Percentiles rank a stretch among this genome's conserved stretches.
Conservation (phyloP, 192 early-diverging fungal genomes). For the Backusella tuberculispora region DNA sequence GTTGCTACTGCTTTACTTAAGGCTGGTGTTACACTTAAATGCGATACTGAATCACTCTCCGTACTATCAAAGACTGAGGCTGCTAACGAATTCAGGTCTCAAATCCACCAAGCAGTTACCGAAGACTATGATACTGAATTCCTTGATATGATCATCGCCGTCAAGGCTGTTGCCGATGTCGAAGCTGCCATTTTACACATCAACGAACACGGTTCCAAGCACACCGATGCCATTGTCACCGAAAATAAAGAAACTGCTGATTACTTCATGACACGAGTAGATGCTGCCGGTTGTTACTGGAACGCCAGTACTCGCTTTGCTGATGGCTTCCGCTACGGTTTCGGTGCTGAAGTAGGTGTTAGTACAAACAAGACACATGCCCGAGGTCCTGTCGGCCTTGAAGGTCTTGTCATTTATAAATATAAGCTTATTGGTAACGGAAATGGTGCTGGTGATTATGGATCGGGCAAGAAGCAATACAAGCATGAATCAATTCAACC, state of each 20-base stretch:
- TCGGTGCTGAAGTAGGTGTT: constrained; percentile 97
- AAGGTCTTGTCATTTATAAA: constrained; percentile 99
- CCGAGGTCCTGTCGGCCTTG: constrained; percentile 95
- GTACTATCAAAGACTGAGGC: constrained; percentile 30
- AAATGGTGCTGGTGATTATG: constrained; percentile 82
- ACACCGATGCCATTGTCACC: constrained; percentile 96
- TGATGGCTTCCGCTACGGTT: constrained; percentile 98
- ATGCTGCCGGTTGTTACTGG: constrained; percentile 98
- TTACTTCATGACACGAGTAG: constrained; percentile 88
- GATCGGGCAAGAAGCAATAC: constrained; percentile 73
- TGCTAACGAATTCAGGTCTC: constrained; percentile 24
- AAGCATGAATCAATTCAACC: constrained; percentile 67
- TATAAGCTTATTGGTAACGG: constrained; percentile 92
- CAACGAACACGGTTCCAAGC: constrained; percentile 91
- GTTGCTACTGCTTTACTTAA: constrained; percentile 64
- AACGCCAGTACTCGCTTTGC: constrained; percentile 96
- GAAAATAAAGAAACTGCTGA: constrained; percentile 72
- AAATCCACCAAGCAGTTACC: constrained; percentile 35
- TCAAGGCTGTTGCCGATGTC: constrained; percentile 74
- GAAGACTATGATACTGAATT: constrained; percentile 93
- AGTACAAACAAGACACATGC: constrained; percentile 99
- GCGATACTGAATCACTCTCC: constrained; percentile 57
- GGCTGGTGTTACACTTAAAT: constrained; percentile 63
- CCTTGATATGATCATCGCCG: constrained; percentile 83
- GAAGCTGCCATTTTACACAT: constrained; percentile 90